These are phyloP conservation scores for Solanum peruvianum DNA, from an alignment of 257 asterid genomes.

Conservation along the genomic window DNA sequence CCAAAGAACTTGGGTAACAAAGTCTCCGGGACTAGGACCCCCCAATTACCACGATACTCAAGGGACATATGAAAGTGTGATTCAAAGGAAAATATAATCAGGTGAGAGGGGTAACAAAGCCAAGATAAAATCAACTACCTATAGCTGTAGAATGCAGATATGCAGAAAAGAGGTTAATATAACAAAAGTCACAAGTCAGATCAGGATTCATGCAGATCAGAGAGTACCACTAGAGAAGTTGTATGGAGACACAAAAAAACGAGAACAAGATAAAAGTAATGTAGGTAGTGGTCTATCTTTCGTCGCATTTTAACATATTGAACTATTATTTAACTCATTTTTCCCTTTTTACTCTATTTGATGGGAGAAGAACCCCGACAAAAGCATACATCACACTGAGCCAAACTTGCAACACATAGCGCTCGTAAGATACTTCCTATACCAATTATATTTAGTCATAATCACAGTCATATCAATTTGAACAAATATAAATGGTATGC, in stretches of 20 bases:
- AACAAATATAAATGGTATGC: neutral
- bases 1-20: neutral
- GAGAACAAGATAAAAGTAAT: neutral
- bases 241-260: too few species aligned
- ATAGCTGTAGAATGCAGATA: neutral
- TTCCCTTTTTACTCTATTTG: neutral
- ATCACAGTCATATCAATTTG: neutral
- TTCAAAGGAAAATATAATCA: neutral
- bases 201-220: neutral
- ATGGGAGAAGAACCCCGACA: neutral
- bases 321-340: neutral
- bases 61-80: neutral
- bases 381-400: neutral
- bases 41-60: neutral
- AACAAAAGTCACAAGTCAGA: neutral
- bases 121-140: neutral
- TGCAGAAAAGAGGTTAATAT: neutral
- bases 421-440: neutral
- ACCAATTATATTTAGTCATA: neutral
- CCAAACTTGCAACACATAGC: neutral
- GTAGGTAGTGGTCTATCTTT: neutral
- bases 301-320: neutral
- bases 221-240: neutral
- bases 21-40: neutral
- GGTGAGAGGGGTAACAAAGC: neutral